Conservation (phyloP, 352 stramenopile genomes). For the Pilasporangium apinafurcum region DNA sequence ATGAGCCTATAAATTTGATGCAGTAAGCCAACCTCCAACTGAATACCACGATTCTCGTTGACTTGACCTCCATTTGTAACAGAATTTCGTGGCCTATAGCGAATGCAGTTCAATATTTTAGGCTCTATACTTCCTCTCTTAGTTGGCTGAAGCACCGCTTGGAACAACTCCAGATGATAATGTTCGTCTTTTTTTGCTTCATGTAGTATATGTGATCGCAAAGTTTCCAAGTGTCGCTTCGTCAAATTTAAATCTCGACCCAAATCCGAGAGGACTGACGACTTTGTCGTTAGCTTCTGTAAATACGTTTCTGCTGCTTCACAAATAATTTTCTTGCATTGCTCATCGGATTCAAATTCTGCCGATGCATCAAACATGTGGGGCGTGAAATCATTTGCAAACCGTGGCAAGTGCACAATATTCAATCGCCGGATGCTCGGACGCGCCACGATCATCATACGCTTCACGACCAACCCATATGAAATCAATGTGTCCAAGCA, state of each 20-base stretch:
- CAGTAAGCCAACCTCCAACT: slow-evolving; percentile 59
- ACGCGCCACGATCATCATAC: slow-evolving; percentile 70
- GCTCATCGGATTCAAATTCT: slow-evolving; percentile 81
- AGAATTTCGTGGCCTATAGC: slow-evolving; percentile 36
- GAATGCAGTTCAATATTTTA: slow-evolving; percentile 78
- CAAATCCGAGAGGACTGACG: slow-evolving; percentile 64
- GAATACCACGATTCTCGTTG: slow-evolving; percentile 25
- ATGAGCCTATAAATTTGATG: slow-evolving; percentile 71
- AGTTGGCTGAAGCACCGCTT: slow-evolving; percentile 59
- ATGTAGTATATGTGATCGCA: slow-evolving; percentile 61
- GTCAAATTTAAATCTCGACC: slow-evolving; percentile 58
- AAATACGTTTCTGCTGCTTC: slow-evolving; percentile 54
- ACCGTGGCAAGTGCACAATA: slow-evolving; percentile 74
- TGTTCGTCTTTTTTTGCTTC: slow-evolving; percentile 56
- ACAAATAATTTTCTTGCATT: slow-evolving; percentile 58
- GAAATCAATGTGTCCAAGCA: slow-evolving; percentile 73
- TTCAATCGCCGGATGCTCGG: slow-evolving; percentile 64
- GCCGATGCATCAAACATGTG: slow-evolving; percentile 65
- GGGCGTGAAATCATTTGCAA: slow-evolving; percentile 47
- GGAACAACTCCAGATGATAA: slow-evolving; percentile 64
- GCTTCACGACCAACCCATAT: slow-evolving; percentile 71
- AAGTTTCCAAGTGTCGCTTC: slow-evolving; percentile 62
- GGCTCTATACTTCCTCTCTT: slow-evolving; percentile 44
- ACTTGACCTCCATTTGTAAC: not conserved
- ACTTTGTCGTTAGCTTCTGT: slow-evolving; percentile 43